Evolutionary conservation across 164 flowering plant genomes (phyloP), one percentile per base, ranked within the genome.

Genomic region (Paratinospora sagittata): DNA sequence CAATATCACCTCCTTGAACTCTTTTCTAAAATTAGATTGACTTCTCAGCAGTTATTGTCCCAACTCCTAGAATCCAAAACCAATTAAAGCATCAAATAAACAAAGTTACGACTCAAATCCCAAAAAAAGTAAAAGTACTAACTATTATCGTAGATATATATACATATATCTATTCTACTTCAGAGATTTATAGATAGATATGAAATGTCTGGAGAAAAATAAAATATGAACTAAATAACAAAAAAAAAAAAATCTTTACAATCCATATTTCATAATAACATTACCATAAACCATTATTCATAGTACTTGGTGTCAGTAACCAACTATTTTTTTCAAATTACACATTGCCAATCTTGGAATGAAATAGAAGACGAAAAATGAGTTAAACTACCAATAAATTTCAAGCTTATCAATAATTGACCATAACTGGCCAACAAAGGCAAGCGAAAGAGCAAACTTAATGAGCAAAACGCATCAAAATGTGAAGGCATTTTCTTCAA

Each of bases 1-100:
- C 72, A 65, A 39, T 55, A 47, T 43, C 60, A 69, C 77, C 75
- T 63, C 75, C 70, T 64, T 24, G 67, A 69, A 69, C n/a, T 57
- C 63, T 39, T 33, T 21, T 61, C 13, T 43, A 39, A 12, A 76
- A 70, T 63, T 57, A 21, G 37, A 65, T 63, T 11, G 39, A 30
- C 60, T 66, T 45, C 72, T 68, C 52, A 13, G 41, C 14, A 66
- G 13, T 27, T 62, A 41, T 65, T 30, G 27, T 0, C 55, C 71
- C 43, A 52, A 69, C 68, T 70, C 72, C 47, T 21, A 30, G 9
- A 69, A 61, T 63, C 61, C 27, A 63, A 36, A 34, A 65, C 43
- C 58, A 74, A 72, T 30, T 65, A 45, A 75, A 30, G 43, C 65
- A 45, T 43, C 21, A 45, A 63, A 61, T 27, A 65, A 37, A 45